phyloP scores from a whole-genome alignment of 1,284 basidiomycete genomes.

The Violaceomyces palustris region DNA sequence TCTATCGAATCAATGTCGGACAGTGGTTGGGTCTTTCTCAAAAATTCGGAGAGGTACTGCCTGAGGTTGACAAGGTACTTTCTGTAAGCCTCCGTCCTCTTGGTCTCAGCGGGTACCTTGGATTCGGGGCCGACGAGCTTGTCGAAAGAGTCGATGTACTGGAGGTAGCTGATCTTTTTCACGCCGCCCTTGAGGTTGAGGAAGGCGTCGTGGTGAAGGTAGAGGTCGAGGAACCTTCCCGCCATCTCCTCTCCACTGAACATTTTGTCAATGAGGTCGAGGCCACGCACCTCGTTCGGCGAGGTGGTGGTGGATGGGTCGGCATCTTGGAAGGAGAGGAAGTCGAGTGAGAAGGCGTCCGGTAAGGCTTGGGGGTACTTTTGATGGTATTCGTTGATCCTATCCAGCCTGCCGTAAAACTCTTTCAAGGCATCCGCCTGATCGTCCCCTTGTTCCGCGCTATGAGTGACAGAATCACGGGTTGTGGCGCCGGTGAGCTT shows the following conservation, averaged over 20 bases:
- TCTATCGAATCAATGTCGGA: slow-evolving; percentile 72
- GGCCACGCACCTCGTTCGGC: slow-evolving; percentile 6
- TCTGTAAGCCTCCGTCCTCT: slow-evolving; percentile 39
- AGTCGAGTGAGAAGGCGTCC: slow-evolving; percentile 43
- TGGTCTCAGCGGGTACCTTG: slow-evolving; percentile 31
- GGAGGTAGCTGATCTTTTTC: slow-evolving; percentile 86
- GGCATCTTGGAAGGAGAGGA: too few species aligned
- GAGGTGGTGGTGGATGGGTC: too few species aligned
- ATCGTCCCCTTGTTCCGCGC: background rate
- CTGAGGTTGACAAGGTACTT: slow-evolving; percentile 59
- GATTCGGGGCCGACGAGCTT: slow-evolving; percentile 58
- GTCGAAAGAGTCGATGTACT: slow-evolving; percentile 62
- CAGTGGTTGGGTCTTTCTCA: slow-evolving; percentile 79
- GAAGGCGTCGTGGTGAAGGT: slow-evolving; percentile 79
- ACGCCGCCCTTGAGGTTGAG: slow-evolving; percentile 66
- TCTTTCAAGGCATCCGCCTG: slow-evolving; percentile 32
- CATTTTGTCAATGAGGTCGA: slow-evolving; percentile 43
- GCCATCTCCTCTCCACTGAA: slow-evolving; percentile 79
- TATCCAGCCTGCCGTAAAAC: slow-evolving; percentile 88
- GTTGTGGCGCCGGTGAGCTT: slow-evolving; percentile 40
- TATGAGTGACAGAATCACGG: too few species aligned
- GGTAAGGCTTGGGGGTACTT: slow-evolving; percentile 78
- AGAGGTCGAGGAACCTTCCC: slow-evolving; percentile 89
- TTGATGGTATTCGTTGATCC: slow-evolving; percentile 90
- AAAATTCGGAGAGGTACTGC: slow-evolving; percentile 77